Base-by-base conservation (phyloP, 2,329 filamentous ascomycete species). In the Tympanopsis confertula region DNA sequence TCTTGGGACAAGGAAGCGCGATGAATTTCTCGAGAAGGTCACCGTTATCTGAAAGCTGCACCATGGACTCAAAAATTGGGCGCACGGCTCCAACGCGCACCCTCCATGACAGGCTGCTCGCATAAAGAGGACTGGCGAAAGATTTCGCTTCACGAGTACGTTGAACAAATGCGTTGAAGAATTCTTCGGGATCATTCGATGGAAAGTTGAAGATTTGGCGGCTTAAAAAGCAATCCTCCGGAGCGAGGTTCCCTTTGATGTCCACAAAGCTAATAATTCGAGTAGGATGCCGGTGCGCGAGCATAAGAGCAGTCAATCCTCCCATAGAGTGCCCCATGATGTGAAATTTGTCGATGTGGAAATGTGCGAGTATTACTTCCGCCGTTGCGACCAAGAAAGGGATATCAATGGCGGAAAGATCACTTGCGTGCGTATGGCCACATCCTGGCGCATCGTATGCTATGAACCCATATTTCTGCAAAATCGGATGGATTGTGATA, bases 311-410 rank as follows among this genome's bases (percentile, higher is more conserved):
- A 1, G 44, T 46, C 4, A 51, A 40, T 5, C 50, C 49, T 19
- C 50, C 48, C 50, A 52, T 51, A 13, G 50, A 52, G 39, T 52
- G 50, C 1, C 50, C 49, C n/a, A 51, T 42, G 15, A 52, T 39
- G 40, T 51, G 49, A 18, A 47, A 46, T n/a, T 38, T 22, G 2
- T 13, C 12, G 17, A 49, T 38, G 1, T 32, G 13, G 36, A 40
- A 36, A 37, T 44, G 40, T 14, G 35, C 12, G 2, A 51, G 38
- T 1, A 52, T 38, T 4, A 37, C 39, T 24, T 45, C 35, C 4
- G 47, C 46, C 2, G 41, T 44, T 7, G 30, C 20, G 5, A 45
- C 42, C 7, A 49, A 47, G 19, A 52, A 50, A 1, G 39, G 32
- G 3, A 50, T 47, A 4, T 35, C 35, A 2, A 44, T 18, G 1